These are phyloP conservation scores for Oxyria digyna DNA, from an alignment of 148 eudicot species.

Conservation along the genomic window DNA sequence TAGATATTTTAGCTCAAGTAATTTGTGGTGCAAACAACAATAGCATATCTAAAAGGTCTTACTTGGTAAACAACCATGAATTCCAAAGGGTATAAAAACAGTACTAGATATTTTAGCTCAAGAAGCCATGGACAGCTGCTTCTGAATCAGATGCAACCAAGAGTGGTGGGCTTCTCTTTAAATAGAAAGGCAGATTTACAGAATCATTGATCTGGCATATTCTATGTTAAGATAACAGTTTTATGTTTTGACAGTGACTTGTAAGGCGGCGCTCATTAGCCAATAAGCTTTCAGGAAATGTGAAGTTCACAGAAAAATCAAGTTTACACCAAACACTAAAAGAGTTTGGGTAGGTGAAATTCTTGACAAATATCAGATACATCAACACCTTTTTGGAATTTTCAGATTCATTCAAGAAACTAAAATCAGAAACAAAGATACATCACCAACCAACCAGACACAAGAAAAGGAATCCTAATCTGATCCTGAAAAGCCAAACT, in stretches of 20 bases:
- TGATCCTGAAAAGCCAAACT: conserved; percentile 6
- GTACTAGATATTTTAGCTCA: not conserved
- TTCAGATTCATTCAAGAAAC: not conserved
- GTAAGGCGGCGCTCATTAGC: not conserved
- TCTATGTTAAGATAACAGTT: not conserved
- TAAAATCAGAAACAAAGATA: not conserved
- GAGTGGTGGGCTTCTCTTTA: not conserved
- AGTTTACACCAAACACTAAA: not conserved
- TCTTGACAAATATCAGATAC: not conserved
- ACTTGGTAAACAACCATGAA: not conserved
- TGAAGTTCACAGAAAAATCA: not conserved
- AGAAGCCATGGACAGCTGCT: not conserved
- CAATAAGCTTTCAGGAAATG: not conserved
- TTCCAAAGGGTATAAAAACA: not conserved
- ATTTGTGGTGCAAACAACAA: too few relatives aligned
- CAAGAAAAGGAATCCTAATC: not conserved
- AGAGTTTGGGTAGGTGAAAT: not conserved
- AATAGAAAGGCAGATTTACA: not conserved
- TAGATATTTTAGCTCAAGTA: not conserved
- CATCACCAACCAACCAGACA: not conserved
- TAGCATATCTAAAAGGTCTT: too few relatives aligned
- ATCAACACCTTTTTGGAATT: not conserved
- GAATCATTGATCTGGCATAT: not conserved
- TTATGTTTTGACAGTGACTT: too few relatives aligned
- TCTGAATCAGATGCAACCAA: conserved; percentile 6